phyloP scores from a whole-genome alignment of 768 basidiomycete genomes.

The Mycena venus region DNA sequence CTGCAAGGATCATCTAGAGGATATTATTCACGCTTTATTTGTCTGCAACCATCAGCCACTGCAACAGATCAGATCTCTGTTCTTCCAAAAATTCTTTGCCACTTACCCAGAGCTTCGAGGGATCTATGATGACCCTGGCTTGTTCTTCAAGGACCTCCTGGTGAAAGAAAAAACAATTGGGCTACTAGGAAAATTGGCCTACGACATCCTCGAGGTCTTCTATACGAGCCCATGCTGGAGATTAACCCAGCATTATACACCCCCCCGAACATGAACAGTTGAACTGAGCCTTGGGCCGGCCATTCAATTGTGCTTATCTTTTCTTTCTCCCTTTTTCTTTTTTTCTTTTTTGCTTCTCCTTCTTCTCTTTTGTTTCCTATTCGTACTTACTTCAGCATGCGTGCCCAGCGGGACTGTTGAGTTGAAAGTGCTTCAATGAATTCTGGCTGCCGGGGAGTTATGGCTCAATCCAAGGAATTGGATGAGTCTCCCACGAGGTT shows the following conservation, averaged over 20 bases:
- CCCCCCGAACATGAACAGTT: conserved; percentile 1
- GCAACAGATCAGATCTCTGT: neutral
- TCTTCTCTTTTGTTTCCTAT: neutral
- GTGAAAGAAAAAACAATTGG: conserved; percentile 1
- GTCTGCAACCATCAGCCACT: conserved; percentile 3
- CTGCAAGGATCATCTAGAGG: conserved; percentile 9
- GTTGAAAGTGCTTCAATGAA: neutral
- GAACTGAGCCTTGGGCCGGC: neutral
- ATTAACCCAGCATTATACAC: neutral
- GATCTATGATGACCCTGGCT: neutral
- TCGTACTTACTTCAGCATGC: conserved; percentile 15
- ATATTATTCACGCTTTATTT: neutral
- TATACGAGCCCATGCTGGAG: conserved; percentile 2
- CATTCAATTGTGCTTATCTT: neutral
- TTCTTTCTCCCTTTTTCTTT: neutral
- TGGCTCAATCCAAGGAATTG: neutral
- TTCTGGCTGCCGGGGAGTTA: conserved; percentile 17
- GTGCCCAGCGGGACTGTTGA: conserved; percentile 18
- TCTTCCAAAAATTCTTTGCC: neutral
- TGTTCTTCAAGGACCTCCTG: conserved; percentile 3
- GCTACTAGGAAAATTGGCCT: conserved; percentile 1
- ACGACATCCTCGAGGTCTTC: conserved; percentile 6
- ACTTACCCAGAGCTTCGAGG: neutral
- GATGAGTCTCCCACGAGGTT: neutral
- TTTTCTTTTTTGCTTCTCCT: neutral